These are phyloP conservation scores for Alternaria consortialis DNA, from an alignment of 2,329 filamentous ascomycete species.

Conservation along the genomic window DNA sequence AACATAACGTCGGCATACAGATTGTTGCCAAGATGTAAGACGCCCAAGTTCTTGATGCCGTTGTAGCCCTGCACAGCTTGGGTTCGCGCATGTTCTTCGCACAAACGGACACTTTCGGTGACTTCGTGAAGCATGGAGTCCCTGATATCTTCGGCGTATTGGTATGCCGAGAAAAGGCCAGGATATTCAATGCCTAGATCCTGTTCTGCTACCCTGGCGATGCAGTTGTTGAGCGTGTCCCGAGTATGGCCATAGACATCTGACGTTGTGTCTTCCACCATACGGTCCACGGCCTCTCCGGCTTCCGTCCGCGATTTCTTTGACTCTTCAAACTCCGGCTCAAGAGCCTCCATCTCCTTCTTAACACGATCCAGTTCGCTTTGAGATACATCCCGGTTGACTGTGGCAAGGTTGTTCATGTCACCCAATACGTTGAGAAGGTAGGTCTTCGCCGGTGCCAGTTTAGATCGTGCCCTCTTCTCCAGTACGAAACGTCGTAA, in stretches of 20 bases:
- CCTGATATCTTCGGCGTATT: conserved; percentile 93
- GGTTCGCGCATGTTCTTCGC: conserved; percentile 84
- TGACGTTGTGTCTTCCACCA: conserved; percentile 84
- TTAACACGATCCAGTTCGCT: conserved; percentile 85
- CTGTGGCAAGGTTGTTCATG: conserved; percentile 79
- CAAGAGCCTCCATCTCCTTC: conserved; percentile 80
- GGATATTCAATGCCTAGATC: conserved; percentile 87
- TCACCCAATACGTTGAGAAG: conserved; percentile 92
- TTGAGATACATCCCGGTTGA: conserved; percentile 88
- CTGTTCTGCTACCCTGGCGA: conserved; percentile 76
- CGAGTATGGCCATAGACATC: conserved; percentile 88
- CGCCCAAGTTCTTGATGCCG: conserved; percentile 85
- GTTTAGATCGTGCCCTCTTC: conserved; percentile 92
- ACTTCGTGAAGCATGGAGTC: conserved; percentile 91
- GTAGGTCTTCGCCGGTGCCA: conserved; percentile 95
- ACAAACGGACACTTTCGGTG: conserved; percentile 76
- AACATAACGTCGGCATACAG: conserved; percentile 83
- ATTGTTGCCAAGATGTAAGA: conserved; percentile 87
- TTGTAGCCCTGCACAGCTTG: conserved; percentile 84
- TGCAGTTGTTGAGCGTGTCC: conserved; percentile 76
- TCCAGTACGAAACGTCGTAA: conserved; percentile 92
- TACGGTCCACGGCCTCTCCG: conserved; percentile 79
- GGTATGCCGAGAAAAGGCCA: conserved; percentile 83
- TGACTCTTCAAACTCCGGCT: conserved; percentile 84
- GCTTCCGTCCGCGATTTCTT: conserved; percentile 82